Evolutionary conservation across 2,329 filamentous ascomycete species (phyloP), one percentile per base, ranked within the genome.

Genomic region (Aspergillus brunneoviolaceus): DNA sequence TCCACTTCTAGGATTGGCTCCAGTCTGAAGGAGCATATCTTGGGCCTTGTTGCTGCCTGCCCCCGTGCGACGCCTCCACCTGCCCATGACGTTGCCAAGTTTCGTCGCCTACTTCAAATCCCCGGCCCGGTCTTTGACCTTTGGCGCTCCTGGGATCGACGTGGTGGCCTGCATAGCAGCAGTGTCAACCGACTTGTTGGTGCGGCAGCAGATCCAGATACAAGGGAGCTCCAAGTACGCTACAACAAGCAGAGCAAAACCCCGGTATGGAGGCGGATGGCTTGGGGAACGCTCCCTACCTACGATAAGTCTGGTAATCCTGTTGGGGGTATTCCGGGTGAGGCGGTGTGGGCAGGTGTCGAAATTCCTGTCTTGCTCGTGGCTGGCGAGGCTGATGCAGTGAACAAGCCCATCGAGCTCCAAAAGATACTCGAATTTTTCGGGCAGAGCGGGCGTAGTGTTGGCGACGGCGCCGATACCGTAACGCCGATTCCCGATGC

Each of bases 231-330:
- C 42, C 79, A 81, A 65, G 69, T 78, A 35, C 72, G 74, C 42
- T 81, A 75, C 77, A 98, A 98, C 72, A 83, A 84, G 60, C 92
- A 96, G 72, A 96, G 91, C 63, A 86, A 84, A 65, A 95, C 92
- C 0, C 83, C 89, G 0, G 90, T 95, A 0, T 96, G 91, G 84
- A 86, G 90, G 65, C 86, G 92, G 45, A 92, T 96, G 87, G 87
- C 88, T 0, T 87, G 83, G 74, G 91, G 92, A 0, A 82, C 83
- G 54, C 80, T 95, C 25, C 89, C 91, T 0, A 76, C 74, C 0
- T 89, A 88, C 60, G 73, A 81, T 3, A 71, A 80, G 16, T 59
- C 61, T 7, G 85, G 83, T 1, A 73, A 80, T 27, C 75, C 85
- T 0, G 71, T 73, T 9, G 86, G 87, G 3, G 91, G 91, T 0